Percentiles rank a stretch among this genome's conserved stretches.
phyloP scores from a whole-genome alignment of 805 yeast species.

The Wickerhamiella nectarea region DNA sequence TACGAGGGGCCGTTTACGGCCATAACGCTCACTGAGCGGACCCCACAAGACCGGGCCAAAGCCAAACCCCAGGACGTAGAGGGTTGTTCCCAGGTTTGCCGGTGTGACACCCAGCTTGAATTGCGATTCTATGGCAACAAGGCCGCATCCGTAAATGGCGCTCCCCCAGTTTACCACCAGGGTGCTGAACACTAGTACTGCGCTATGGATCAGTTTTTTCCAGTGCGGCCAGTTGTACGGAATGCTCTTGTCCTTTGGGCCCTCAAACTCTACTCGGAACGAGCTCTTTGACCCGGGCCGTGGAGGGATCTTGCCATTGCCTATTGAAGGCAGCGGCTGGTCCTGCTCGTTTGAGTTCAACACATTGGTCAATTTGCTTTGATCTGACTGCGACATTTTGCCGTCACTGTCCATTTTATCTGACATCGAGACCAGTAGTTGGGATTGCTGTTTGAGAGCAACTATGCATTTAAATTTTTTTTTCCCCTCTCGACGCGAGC shows the following conservation, averaged over 20 bases:
- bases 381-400: not conserved
- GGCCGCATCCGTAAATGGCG: conserved; percentile 23
- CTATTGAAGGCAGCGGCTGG: not conserved
- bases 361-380: not conserved
- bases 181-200: conserved; percentile 13
- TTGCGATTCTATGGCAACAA: conserved; percentile 28
- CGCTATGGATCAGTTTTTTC: not conserved
- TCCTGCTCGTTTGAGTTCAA: not conserved
- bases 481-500: no score
- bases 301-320: not conserved
- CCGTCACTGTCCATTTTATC: no score
- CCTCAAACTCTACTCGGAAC: conserved; percentile 7
- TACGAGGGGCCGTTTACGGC: conserved; percentile 40
- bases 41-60: conserved; percentile 58
- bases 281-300: not conserved
- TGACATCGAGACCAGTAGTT: no score
- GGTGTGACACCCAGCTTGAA: conserved; percentile 24
- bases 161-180: not conserved
- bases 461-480: no score
- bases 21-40: conserved; percentile 39
- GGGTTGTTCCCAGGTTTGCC: conserved; percentile 39
- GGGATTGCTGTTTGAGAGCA: no score
- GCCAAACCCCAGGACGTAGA: conserved; percentile 54
- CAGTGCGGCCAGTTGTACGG: conserved; percentile 32
- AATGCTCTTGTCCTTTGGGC: conserved; percentile 18